Evolutionary conservation across 805 yeast genomes (phyloP).

Genomic region (Zygotorulaspora florentina): DNA sequence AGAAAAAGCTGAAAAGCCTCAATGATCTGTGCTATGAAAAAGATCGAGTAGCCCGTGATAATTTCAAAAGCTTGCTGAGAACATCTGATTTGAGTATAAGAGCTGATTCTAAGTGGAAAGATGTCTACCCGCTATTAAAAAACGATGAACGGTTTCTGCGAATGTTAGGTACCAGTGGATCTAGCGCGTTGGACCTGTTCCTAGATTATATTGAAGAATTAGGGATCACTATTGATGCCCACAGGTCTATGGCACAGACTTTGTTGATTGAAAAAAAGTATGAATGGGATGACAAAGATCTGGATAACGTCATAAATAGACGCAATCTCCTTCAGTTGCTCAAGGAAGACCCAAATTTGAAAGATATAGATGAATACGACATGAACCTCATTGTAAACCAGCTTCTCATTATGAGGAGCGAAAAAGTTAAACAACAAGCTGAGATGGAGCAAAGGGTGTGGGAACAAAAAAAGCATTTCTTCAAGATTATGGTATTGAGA

Average conservation of each 20-base stretch:
- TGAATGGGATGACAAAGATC: slow-evolving; percentile 21
- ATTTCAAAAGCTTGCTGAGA: slow-evolving; percentile 46
- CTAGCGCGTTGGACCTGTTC: slow-evolving; percentile 70
- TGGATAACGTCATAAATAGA: slow-evolving; percentile 13
- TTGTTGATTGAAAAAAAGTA: slow-evolving; percentile 39
- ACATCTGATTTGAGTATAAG: slow-evolving; percentile 28
- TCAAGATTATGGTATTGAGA: slow-evolving; percentile 23
- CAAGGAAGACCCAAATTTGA: slow-evolving; percentile 22
- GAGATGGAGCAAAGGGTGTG: slow-evolving; percentile 16
- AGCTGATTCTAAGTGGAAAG: slow-evolving; percentile 58
- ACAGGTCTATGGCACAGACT: slow-evolving; percentile 56
- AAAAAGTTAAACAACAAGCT: slow-evolving; percentile 22
- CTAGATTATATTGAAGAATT: slow-evolving; percentile 69
- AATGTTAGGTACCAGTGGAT: slow-evolving; percentile 71
- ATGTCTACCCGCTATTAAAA: slow-evolving; percentile 47
- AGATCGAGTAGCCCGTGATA: slow-evolving; percentile 65
- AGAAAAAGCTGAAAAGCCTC: slow-evolving; percentile 27
- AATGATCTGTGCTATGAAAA: slow-evolving; percentile 41
- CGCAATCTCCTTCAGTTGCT: slow-evolving; percentile 17
- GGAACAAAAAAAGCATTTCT: slow-evolving; percentile 26
- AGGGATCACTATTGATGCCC: slow-evolving; percentile 50
- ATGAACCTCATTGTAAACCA: slow-evolving; percentile 29
- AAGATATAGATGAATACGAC: slow-evolving; percentile 29
- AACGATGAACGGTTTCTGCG: slow-evolving; percentile 54
- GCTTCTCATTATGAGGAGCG: slow-evolving; percentile 25